These are phyloP conservation scores for Flaveria linearis DNA, from an alignment of 129 eudicot species.

Conservation along the genomic window DNA sequence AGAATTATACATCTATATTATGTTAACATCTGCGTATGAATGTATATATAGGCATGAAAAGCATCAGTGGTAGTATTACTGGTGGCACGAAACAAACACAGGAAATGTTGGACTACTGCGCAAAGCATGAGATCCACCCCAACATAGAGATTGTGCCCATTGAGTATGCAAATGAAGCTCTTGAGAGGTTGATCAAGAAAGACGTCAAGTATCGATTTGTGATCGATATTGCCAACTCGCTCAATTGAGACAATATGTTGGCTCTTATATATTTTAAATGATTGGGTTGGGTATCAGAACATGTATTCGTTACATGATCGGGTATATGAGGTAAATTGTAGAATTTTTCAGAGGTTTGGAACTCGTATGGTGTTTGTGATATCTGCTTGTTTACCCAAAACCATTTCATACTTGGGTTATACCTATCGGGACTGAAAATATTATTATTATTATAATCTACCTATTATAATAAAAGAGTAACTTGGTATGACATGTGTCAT, in stretches of 20 bases:
- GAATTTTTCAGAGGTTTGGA: no score
- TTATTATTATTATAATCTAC: no score
- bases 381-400: no score
- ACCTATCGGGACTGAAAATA: neutral
- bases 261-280: no score
- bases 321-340: neutral
- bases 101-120: constrained; percentile 88
- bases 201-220: constrained; percentile 88
- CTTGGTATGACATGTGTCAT: no score
- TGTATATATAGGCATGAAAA: constrained; percentile 54
- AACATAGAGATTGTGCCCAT: constrained; percentile 62
- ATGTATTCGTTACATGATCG: no score
- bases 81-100: constrained; percentile 89
- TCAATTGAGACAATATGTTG: constrained; percentile 36
- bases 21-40: constrained; percentile 1
- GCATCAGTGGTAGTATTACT: constrained; percentile 70
- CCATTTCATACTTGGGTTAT: no score
- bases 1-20: neutral
- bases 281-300: no score
- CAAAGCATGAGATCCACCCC: constrained; percentile 58
- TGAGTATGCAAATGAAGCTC: constrained; percentile 72
- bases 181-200: constrained; percentile 69
- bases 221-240: constrained; percentile 84
- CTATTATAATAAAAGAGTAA: no score
- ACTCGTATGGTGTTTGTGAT: no score